These are phyloP conservation scores for Ammopiptanthus mongolicus DNA, from an alignment of 306 rosid species.

Conservation along the genomic window DNA sequence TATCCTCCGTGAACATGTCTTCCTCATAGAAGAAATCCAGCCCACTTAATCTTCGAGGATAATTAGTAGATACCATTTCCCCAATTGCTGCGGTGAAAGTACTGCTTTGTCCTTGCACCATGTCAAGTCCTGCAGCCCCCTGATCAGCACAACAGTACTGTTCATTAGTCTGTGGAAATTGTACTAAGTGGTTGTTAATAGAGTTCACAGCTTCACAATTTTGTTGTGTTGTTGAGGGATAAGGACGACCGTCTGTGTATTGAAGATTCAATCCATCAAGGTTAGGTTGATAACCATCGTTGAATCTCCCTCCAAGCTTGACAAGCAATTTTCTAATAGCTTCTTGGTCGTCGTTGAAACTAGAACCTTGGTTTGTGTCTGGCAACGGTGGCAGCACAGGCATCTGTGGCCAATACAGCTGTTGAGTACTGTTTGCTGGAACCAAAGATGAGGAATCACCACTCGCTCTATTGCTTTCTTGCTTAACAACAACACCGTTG, in stretches of 20 bases:
- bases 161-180: slow-evolving; percentile 15
- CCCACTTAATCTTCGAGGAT: slow-evolving; percentile 39
- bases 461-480: slow-evolving; percentile 25
- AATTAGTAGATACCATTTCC: slow-evolving; percentile 30
- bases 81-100: slow-evolving; percentile 22
- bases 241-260: not conserved
- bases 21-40: slow-evolving; percentile 48
- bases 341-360: slow-evolving; percentile 51
- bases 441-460: slow-evolving; percentile 12
- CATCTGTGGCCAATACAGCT: slow-evolving; percentile 58
- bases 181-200: slow-evolving; percentile 7
- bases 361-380: slow-evolving; percentile 28
- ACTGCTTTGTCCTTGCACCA: slow-evolving; percentile 36
- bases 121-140: not conserved
- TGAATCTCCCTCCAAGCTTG: slow-evolving; percentile 69
- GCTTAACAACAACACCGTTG: slow-evolving; percentile 24
- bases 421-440: slow-evolving; percentile 17
- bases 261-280: slow-evolving; percentile 26
- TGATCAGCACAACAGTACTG: not conserved
- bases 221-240: slow-evolving; percentile 10
- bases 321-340: slow-evolving; percentile 49
- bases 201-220: slow-evolving; percentile 7
- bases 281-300: slow-evolving; percentile 28
- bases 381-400: slow-evolving; percentile 39
- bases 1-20: slow-evolving; percentile 18